These are phyloP conservation scores for Tolypocladium sp. DNA, from an alignment of 2,329 filamentous ascomycete genomes.

Conservation along the genomic window DNA sequence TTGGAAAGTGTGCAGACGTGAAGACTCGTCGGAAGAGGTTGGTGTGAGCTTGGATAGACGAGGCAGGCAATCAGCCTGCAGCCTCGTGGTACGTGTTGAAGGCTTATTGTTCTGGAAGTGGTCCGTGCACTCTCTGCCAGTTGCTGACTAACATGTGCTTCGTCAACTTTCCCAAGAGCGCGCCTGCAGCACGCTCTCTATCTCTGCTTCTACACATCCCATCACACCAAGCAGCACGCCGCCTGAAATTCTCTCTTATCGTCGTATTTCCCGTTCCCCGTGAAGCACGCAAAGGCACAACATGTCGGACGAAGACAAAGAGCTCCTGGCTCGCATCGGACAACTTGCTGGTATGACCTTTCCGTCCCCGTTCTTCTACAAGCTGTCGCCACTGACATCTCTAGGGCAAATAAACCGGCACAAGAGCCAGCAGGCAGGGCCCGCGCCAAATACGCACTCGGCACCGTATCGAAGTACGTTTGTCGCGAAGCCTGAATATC, in stretches of 20 bases:
- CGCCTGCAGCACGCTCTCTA: no score
- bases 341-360: constrained; percentile 35
- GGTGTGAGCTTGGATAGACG: neutral
- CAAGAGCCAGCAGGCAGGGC: constrained; percentile 52
- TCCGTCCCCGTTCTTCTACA: neutral
- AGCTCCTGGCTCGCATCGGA: constrained; percentile 44
- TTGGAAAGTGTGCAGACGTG: neutral
- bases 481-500: neutral
- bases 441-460: constrained; percentile 16
- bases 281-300: neutral
- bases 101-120: neutral
- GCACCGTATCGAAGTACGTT: constrained; percentile 27
- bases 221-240: neutral
- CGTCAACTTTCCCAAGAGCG: neutral
- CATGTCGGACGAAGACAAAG: constrained; percentile 42
- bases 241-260: neutral
- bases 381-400: constrained; percentile 12
- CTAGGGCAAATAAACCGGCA: constrained; percentile 72
- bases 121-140: no score
- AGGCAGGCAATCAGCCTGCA: neutral
- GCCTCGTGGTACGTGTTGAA: neutral
- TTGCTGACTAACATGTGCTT: neutral
- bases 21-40: neutral
- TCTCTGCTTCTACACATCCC: neutral
- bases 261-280: neutral